Base-by-base conservation (phyloP, 192 early-diverging fungal genomes). In the Entrophospora sp. region DNA sequence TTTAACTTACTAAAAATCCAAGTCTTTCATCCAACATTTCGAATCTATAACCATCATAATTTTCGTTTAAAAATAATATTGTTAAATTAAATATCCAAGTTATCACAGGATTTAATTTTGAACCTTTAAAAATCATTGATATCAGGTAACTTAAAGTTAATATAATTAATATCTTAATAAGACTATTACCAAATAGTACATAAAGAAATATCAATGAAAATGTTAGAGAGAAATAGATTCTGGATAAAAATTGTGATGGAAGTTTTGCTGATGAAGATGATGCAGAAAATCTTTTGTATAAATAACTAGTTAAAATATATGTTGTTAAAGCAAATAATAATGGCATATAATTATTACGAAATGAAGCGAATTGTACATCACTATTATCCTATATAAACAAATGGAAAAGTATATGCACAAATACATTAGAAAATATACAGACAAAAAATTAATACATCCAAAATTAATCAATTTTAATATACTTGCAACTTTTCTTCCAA, bases 61-160 rank as follows among this genome's bases (percentile, higher is more conserved):
- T 63, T 69, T 94, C 87, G 67, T 93, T 96, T 22, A 74, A 24
- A 74, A 95, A 95, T 13, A 98, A 71, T 48, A 96, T 73, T 2
- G 66, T 78, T 31, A 98, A 40, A 60, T 87, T 92, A 67, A 87
- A 95, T 6, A 78, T 71, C 96, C 96, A 98, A 13, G 87, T 83
- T 12, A 90, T 45, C 1, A 75, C 45, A 0, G 91, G 90, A 34
- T 82, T 87, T 71, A 73, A 71, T 14, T 66, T 64, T 1, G 76
- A 76, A 0, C 81, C 78, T 51, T 80, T 77, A 13, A 83, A 60
- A 7, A 63, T 1, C 31, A 77, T 81, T 4, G 87, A 80, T 2
- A 94, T 76, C 4, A 69, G 40, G 73, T 85, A 98, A 72, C 90
- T 95, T 8, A 79, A 68, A 1, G 56, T 61, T 5, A 86, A 62